phyloP scores from a whole-genome alignment of 495 filamentous ascomycete genomes.

The Tuber microsphaerosporum region DNA sequence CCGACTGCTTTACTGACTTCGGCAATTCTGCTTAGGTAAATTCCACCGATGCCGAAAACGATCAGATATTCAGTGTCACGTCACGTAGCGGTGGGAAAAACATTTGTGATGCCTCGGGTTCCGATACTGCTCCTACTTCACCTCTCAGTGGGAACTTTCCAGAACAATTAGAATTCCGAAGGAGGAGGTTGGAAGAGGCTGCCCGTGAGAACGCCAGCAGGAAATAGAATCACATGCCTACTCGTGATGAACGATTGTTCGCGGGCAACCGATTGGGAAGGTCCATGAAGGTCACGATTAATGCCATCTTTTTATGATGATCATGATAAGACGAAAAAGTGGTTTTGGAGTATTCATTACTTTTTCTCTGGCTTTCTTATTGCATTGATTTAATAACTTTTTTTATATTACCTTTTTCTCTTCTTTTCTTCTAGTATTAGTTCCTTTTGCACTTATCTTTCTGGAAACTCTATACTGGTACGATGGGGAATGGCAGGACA shows the following conservation, averaged over 20 bases:
- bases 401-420: background rate
- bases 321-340: background rate
- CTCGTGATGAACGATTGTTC: background rate
- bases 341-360: background rate
- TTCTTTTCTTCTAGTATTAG: background rate
- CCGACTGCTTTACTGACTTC: background rate
- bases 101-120: background rate
- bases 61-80: background rate
- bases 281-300: background rate
- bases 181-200: slow-evolving; percentile 35
- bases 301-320: background rate
- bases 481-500: background rate
- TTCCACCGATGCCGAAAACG: background rate
- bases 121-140: slow-evolving; percentile 36
- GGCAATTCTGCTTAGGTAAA: background rate
- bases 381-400: background rate
- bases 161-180: slow-evolving; percentile 33
- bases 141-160: slow-evolving; percentile 37
- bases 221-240: background rate
- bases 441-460: background rate
- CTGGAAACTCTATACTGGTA: background rate
- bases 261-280: background rate
- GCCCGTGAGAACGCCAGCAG: slow-evolving; percentile 22
- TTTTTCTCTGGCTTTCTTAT: background rate
- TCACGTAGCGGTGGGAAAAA: background rate